Evolutionary conservation across 768 basidiomycete species (phyloP).

Genomic region (Trametes sanguinea): DNA sequence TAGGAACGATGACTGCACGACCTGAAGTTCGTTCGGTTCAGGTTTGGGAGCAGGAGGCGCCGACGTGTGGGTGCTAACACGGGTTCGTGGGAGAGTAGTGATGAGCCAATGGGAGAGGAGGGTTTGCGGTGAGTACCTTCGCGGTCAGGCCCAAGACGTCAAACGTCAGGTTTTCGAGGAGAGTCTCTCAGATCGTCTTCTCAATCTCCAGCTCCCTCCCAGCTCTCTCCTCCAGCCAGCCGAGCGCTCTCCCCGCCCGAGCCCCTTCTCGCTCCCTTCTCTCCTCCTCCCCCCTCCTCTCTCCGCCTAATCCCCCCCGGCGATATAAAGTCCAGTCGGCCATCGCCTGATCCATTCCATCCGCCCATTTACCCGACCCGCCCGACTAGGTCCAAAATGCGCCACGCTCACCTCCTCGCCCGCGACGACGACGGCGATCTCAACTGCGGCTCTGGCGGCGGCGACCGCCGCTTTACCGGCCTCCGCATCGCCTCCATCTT

Average conservation of each 20-base stretch:
- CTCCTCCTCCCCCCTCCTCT: neutral
- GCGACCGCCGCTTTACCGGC: slow-evolving; percentile 47
- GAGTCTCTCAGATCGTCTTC: neutral
- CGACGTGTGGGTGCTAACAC: slow-evolving; percentile 14
- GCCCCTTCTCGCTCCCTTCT: neutral
- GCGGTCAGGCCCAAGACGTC: slow-evolving; percentile 10
- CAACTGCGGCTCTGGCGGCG: slow-evolving; percentile 54
- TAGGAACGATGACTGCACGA: no score
- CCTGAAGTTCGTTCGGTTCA: no score
- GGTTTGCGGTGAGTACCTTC: slow-evolving; percentile 13
- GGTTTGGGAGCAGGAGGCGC: neutral
- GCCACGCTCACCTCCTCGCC: slow-evolving; percentile 8
- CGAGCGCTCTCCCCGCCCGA: neutral
- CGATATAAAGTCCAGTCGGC: slow-evolving; percentile 7
- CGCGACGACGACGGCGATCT: slow-evolving; percentile 22
- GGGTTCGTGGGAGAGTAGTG: neutral
- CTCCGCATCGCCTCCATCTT: slow-evolving; percentile 76
- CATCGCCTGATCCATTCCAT: neutral
- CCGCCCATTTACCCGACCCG: neutral
- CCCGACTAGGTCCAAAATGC: slow-evolving; percentile 3
- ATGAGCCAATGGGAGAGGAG: slow-evolving; percentile 6
- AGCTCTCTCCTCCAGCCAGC: neutral
- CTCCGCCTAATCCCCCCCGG: neutral
- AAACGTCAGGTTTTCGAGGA: neutral
- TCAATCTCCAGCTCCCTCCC: neutral